These are phyloP conservation scores for Vanrija pseudolonga DNA, from an alignment of 1,284 basidiomycete genomes.

Conservation along the genomic window DNA sequence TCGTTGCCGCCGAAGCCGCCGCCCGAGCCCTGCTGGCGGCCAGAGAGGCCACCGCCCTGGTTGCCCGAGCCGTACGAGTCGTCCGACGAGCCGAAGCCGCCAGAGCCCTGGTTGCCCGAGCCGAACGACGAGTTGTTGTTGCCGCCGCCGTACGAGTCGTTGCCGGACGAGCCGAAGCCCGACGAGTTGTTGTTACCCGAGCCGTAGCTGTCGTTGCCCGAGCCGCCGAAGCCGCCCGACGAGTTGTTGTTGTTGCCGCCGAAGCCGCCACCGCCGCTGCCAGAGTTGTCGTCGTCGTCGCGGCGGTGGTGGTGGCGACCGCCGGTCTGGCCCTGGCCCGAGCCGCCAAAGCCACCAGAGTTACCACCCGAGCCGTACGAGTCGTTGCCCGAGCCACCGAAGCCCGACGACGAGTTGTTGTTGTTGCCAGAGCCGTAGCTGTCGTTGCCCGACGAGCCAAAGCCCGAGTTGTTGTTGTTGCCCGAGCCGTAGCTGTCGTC, in stretches of 20 bases:
- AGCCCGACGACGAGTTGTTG: not conserved
- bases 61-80: slow-evolving; percentile 5
- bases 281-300: no score
- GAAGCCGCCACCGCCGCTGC: no score
- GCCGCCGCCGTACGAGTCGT: not conserved
- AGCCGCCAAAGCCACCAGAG: not conserved
- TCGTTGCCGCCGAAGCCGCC: slow-evolving; percentile 2
- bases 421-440: slow-evolving; percentile 2
- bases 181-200: not conserved
- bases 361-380: not conserved
- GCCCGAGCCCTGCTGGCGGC: not conserved
- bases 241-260: not conserved
- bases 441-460: not conserved
- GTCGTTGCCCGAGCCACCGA: slow-evolving; percentile 4
- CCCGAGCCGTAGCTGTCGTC: slow-evolving; percentile 4
- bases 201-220: slow-evolving; percentile 6
- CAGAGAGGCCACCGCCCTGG: no score
- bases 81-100: slow-evolving; percentile 4
- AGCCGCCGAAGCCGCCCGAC: not conserved
- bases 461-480: not conserved
- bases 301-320: no score
- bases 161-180: not conserved
- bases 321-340: no score
- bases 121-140: slow-evolving; percentile 3
- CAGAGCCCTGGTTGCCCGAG: not conserved